Evolutionary conservation across 2,329 filamentous ascomycete species (phyloP), one percentile per base, ranked within the genome.

Genomic region (Zymoseptoria tritici): DNA sequence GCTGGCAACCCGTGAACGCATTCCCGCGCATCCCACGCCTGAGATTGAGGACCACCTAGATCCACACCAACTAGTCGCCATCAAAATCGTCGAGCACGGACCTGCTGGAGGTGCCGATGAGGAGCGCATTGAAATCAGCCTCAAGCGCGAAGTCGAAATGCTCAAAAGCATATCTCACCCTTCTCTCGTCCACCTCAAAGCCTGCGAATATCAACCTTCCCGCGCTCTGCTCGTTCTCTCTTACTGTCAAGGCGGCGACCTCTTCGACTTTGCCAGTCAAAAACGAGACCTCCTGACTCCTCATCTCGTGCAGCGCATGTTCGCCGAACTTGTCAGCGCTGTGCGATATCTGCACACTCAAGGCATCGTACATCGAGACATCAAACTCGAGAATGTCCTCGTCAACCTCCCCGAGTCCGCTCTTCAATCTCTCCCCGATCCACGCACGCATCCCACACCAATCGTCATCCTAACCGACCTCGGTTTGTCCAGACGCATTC

Each of bases 321-420:
- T 97, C 74, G 83, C 92, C 13, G 94, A 99, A 74, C 75, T 97
- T 64, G 86, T 97, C 22, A 86, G 84, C 62, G 94, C 93, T 0
- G 87, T 96, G 42, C 83, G 82, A 60, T 97, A 97, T 77, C 79
- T 99, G 54, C 94, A 99, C 74, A 80, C 84, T 57, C 81, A 89
- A 68, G 87, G 85, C 66, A 96, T 99, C 71, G 93, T 97, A 57
- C 94, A 99, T 73, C 86, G 94, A 61, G 94, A 99, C 74, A 95
- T 99, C 75, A 99, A 99, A 77, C 86, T 99, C 60, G 94, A 99
- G 80, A 99, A 97, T 74, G 90, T 97, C 50, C 85, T 99, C 29
- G 88, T 97, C 69, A 97, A 96, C 71, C 80, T 96, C 54, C 84
- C 88, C 0, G 79, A 84, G 4, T 52, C 60, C 72, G 83, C 26